phyloP scores from a whole-genome alignment of 306 rosid species.

The Pterocarpus macrocarpus region DNA sequence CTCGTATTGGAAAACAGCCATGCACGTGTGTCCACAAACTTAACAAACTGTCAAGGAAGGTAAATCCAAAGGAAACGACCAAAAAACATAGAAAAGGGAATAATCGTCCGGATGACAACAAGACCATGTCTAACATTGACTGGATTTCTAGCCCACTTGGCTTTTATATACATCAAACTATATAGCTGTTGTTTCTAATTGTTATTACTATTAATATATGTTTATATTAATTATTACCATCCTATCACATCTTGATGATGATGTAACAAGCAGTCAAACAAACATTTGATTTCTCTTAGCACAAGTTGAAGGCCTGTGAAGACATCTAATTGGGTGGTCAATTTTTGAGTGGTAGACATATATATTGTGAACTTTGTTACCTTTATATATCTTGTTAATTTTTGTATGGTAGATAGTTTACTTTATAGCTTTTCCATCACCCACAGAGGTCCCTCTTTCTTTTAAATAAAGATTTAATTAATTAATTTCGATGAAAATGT shows the following conservation, averaged over 20 bases:
- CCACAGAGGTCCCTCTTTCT: neutral
- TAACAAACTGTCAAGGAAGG: conserved; percentile 55
- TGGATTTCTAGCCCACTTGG: conserved; percentile 52
- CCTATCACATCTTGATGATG: conserved; percentile 35
- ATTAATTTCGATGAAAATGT: conserved; percentile 8
- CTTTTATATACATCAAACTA: conserved; percentile 7
- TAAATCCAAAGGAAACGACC: conserved; percentile 62
- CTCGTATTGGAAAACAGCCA: conserved; percentile 47
- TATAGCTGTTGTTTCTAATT: conserved; percentile 27
- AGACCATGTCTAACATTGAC: conserved; percentile 44
- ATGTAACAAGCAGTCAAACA: conserved; percentile 39
- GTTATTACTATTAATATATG: neutral
- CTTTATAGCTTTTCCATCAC: conserved; percentile 16
- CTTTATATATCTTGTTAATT: neutral
- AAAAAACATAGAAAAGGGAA: conserved; percentile 58
- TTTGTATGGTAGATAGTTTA: neutral
- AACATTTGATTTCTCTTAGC: conserved; percentile 36
- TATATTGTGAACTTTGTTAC: neutral
- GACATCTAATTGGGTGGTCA: conserved; percentile 40
- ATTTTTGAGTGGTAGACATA: conserved; percentile 38
- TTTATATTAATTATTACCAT: neutral
- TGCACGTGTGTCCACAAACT: conserved; percentile 57
- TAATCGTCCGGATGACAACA: conserved; percentile 62
- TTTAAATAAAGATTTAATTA: neutral
- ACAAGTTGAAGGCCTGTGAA: conserved; percentile 16